Base-by-base conservation (phyloP, 2,329 filamentous ascomycete genomes). In the Paecilomyces sp. region DNA sequence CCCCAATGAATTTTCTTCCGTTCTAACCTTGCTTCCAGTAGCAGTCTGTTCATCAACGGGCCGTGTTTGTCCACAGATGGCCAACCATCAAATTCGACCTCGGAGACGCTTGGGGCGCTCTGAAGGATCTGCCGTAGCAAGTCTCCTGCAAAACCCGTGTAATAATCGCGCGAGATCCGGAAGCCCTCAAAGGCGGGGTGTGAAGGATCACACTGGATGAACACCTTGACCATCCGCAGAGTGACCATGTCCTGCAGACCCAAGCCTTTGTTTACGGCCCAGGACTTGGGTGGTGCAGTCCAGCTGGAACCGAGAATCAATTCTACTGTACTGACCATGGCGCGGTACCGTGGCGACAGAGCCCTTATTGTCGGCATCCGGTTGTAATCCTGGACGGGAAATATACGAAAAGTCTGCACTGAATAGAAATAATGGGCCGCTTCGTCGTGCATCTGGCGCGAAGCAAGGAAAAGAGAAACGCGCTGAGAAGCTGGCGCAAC, bases 261-360 rank as follows among this genome's bases (percentile, higher is more conserved):
- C 7, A 86, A 73, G 1, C 74, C 65, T 13, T 74, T 70, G 55
- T 79, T 77, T 15, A 83, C 79, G 18, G 77, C 77, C 80, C 85
- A 86, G 58, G 77, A 77, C 56, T 74, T 75, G 13, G 84, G 84
- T 25, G 83, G 83, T 47, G 75, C 75, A 3, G 77, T 83, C 82
- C 84, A 87, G 58, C 83, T 83, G 2, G 82, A 83, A 0, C 85
- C 84, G 3, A 87, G 70, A 3, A 83, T 78, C 62, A 87, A 69
- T 68, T 86, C 83, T 47, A 86, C 67, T 3, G 78, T 79, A 12
- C 78, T 80, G 58, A 87, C 74, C 28, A 75, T 77, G 24, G 74
- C 70, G 30, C 81, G 78, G 71, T 86, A 83, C 58, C 73, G 77
- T 3, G 75, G 70, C 1, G 82, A 76, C 13, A 87, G 71, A 57